A percentile compares a stretch with the other conserved stretches of the same genome.
Conservation (phyloP, 2,329 filamentous ascomycete genomes). For the Aspergillus versicolor region DNA sequence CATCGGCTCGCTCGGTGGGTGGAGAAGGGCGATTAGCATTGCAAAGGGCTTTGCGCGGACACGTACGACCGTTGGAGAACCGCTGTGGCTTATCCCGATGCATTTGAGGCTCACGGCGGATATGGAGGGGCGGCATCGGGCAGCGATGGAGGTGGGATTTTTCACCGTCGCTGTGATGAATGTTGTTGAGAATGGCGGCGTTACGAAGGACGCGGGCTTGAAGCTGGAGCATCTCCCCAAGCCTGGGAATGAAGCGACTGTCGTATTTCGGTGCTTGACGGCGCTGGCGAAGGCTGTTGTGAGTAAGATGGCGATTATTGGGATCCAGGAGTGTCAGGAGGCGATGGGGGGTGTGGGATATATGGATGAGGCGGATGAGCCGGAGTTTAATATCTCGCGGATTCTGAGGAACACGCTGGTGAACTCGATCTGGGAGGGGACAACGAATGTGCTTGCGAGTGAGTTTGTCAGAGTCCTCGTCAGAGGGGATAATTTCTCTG, state of each 20-base stretch:
- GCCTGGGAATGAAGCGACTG: constrained; percentile 22
- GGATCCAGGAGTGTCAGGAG: constrained; percentile 40
- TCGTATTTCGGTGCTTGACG: constrained; percentile 31
- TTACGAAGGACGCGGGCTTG: constrained; percentile 3
- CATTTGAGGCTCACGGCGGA: constrained; percentile 41
- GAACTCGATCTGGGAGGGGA: constrained; percentile 67
- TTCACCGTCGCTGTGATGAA: constrained; percentile 34
- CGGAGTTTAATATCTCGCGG: constrained; percentile 65
- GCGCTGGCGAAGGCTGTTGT: constrained; percentile 36
- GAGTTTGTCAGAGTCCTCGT: constrained; percentile 8
- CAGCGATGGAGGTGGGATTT: constrained; percentile 37
- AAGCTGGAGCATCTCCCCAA: constrained; percentile 28
- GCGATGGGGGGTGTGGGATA: constrained; percentile 41
- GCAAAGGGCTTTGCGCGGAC: constrained; percentile 42
- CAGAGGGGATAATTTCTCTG: neutral
- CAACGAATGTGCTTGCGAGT: constrained; percentile 65
- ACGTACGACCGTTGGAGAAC: constrained; percentile 36
- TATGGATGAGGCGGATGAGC: constrained; percentile 47
- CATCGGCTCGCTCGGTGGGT: constrained; percentile 35
- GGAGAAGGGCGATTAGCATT: constrained; percentile 42
- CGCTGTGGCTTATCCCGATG: constrained; percentile 41
- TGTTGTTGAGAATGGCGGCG: constrained; percentile 56
- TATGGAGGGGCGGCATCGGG: constrained; percentile 40
- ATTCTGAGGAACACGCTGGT: constrained; percentile 63
- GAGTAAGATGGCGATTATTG: constrained; percentile 31